Base-by-base conservation (phyloP, 805 yeast species). In the Danielia reshetovae region DNA sequence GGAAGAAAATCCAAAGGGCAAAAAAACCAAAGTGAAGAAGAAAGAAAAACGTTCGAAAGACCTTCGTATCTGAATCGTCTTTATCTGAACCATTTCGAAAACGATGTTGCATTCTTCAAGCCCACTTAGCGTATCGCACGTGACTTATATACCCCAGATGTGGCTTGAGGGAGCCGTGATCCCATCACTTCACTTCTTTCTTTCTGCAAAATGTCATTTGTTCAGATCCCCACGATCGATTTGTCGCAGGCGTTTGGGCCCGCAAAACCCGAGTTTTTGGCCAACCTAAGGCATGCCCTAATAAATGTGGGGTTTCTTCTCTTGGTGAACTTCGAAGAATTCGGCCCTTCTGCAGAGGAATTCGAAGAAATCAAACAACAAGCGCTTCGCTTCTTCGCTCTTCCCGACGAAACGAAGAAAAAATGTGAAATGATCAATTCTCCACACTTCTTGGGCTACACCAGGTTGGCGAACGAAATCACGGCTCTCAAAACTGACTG, bases 371-470 rank as follows among this genome's bases (percentile, higher is more conserved):
- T 77, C 26, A 59, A 62, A 37, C 46, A 46, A n/a, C 61, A 70
- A 37, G 54, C 75, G 0, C 49, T 59, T 8, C 52, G 59, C 5
- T 67, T 74, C 38, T 77, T 77, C 46, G 65, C 59, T 0, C 54
- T 74, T 19, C 75, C 79, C 1, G 57, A 58, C 16, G 61, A 63
- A 13, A 68, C 66, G 43, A 75, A 75, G 52, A 56, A 46, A 24
- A 49, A 58, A 29, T 63, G 68, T 37, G 80, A 70, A 29, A 77
- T 73, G 84, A 69, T 62, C 30, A 62, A 66, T 43, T 74, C 73
- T 41, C 77, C 77, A 5, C 81, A 77, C 45, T 77, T 79, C 44
- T 65, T 70, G 47, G 85, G 80, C 4, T 79, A 70, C 60, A 70
- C 77, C 19, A 57, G 68, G 24, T 57, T 77, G 16, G 82, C 79